phyloP scores from a whole-genome alignment of 306 rosid genomes.

The Trifolium fragiferum region DNA sequence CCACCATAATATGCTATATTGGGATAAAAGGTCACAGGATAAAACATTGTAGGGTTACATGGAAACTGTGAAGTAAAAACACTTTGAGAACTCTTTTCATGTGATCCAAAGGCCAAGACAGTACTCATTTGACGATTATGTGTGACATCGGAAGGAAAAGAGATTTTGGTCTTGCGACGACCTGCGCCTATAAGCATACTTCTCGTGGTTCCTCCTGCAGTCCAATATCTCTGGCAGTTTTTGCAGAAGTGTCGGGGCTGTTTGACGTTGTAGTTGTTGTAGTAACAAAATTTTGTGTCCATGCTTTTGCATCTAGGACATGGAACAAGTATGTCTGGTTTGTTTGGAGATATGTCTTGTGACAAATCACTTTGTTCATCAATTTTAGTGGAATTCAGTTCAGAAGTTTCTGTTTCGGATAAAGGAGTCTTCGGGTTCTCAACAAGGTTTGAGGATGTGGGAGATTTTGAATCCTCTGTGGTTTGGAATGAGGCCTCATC shows the following conservation, averaged over 20 bases:
- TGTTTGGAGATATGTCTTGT: conserved; percentile 62
- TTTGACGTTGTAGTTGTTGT: conserved; percentile 81
- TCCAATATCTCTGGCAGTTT: conserved; percentile 94
- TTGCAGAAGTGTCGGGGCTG: conserved; percentile 96
- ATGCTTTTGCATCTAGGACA: conserved; percentile 91
- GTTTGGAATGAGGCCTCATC: conserved; percentile 47
- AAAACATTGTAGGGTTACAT: conserved; percentile 56
- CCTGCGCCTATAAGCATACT: conserved; percentile 87
- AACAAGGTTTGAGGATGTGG: conserved; percentile 48
- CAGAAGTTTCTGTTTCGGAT: conserved; percentile 53
- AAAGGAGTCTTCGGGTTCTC: conserved; percentile 61
- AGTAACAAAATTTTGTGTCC: conserved; percentile 92
- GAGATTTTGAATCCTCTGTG: conserved; percentile 51
- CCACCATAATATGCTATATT: conserved; percentile 71
- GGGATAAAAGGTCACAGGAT: conserved; percentile 63
- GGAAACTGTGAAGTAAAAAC: conserved; percentile 59
- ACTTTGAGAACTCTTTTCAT: conserved; percentile 49
- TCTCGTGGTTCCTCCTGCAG: conserved; percentile 89
- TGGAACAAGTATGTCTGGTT: conserved; percentile 74
- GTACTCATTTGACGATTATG: conserved; percentile 56
- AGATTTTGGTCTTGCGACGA: conserved; percentile 80
- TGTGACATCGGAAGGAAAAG: conserved; percentile 16
- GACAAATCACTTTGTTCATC: conserved; percentile 61
- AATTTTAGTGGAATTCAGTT: conserved; percentile 51
- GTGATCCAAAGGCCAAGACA: conserved; percentile 58